Evolutionary conservation across 2,329 filamentous ascomycete genomes (phyloP), one percentile per base, ranked within the genome.

Genomic region (Epichloe glyceriae): DNA sequence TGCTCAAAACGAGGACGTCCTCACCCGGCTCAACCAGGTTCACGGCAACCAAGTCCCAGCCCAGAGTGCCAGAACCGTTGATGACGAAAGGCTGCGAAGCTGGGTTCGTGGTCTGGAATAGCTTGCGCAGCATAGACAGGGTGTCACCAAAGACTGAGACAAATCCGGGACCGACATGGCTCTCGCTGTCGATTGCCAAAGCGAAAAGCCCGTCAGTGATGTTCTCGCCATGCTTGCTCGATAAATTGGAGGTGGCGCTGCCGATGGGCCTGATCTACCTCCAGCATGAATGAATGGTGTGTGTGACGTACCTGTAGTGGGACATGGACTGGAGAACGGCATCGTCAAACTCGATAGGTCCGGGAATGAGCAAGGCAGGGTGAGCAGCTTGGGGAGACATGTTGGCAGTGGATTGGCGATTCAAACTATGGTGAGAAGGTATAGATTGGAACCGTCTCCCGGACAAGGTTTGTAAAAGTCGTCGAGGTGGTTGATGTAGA

Each of bases 301-400:
- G 26, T 10, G 37, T 58, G 52, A 50, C 71, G 62, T 73, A 88
- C 86, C 86, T 91, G 73, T 85, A 95, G 71, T 95, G 89, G 74
- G 86, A 85, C 91, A 96, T 96, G 54, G 89, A 88, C 69, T 90
- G 80, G 49, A 96, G 81, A 54, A 97, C 91, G 46, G 83, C 89
- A 91, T 97, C 91, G 67, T 96, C 91, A 65, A 96, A 96, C 73
- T 97, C 91, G 68, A 97, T 95, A 63, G 93, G 93, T 56, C 93
- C 93, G 47, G 93, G 93, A 64, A 98, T 97, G 71, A 98, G 82
- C 70, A 98, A 76, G 51, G 91, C 84, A 42, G 80, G 70, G 64
- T 84, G 80, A 47, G 73, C 68, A 50, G 78, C 73, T 60, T 83
- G 80, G 53, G 73, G 74, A 58, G 79, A 82, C 80, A 83, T 83